Percentiles rank a stretch among this genome's conserved stretches.
These are phyloP conservation scores for Blastocystis hominis DNA, from an alignment of 352 stramenopile genomes.

Conservation along the genomic window DNA sequence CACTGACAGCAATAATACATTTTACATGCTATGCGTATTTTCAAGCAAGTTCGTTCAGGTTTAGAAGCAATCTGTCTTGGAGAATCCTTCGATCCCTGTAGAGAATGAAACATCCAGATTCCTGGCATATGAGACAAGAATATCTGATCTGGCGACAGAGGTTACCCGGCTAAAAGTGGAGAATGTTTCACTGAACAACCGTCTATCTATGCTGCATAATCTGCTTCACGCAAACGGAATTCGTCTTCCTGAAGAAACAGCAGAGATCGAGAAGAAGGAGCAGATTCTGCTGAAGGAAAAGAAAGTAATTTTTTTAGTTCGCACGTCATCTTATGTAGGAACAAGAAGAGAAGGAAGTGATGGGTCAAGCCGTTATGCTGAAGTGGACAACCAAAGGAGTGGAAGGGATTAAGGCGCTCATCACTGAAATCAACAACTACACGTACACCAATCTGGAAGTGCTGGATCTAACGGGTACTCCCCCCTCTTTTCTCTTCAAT, in stretches of 20 bases:
- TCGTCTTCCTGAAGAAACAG: conserved; percentile 26
- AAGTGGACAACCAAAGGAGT: conserved; percentile 26
- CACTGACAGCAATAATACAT: conserved; percentile 21
- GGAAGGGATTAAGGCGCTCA: conserved; percentile 7
- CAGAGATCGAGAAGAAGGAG: background rate
- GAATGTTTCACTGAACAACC: background rate
- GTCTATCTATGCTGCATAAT: background rate
- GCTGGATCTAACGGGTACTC: conserved; percentile 6
- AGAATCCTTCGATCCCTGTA: background rate
- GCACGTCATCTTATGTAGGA: background rate
- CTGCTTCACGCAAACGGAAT: background rate
- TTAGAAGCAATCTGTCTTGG: background rate
- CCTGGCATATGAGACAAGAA: conserved; percentile 2
- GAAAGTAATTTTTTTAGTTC: background rate
- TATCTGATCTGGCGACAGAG: background rate
- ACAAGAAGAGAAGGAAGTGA: conserved; percentile 1
- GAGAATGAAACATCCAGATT: background rate
- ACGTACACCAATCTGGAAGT: conserved; percentile 39
- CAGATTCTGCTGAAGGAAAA: background rate
- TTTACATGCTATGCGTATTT: conserved; percentile 43
- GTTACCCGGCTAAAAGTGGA: background rate
- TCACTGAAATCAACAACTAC: background rate
- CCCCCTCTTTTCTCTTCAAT: background rate
- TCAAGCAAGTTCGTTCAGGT: background rate
- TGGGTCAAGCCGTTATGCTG: background rate